Evolutionary conservation across 2,329 filamentous ascomycete genomes (phyloP), one percentile per base, ranked within the genome.

Genomic region (Fusarium sp.): DNA sequence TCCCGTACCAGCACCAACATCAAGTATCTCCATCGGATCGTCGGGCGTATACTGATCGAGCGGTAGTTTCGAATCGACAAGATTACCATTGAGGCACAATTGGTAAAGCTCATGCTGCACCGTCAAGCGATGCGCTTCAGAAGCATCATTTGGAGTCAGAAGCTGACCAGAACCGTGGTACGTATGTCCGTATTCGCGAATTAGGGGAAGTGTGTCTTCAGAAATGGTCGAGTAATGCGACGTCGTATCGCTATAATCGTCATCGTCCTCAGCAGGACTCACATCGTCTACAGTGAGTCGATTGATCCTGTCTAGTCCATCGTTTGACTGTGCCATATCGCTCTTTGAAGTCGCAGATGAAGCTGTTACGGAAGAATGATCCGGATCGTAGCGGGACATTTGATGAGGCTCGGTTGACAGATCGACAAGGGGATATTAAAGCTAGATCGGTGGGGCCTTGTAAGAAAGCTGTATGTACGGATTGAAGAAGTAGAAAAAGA

Each of bases 1-100:
- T 38, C 83, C 83, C 10, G 78, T 83, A 3, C 83, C 83, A 42
- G 79, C 79, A 26, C 83, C 83, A 7, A 85, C 71, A 60, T 85
- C 83, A 26, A 85, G 73, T 35, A 85, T 81, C 41, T 74, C 66
- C 46, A 76, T 71, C 4, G 69, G 75, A 8, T 71, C 60, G 23
- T 74, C 69, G 8, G 60, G 38, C 2, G 62, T 64, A 17, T 75
- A 59, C 27, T 65, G 60, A 15, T 78, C 77, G 38, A 80, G 60
- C 5, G 78, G 79, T 8, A 82, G 71, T 37, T 70, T 78, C n/a
- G 79, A 70, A 6, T 78, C 75, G 6, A 77, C 76, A 15, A 81
- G 75, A 1, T 61, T 57, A 9, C 78, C 80, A 27, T 78, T 75
- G 20, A 82, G 78, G 41, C 78, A 80, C 17, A 81, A 69, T 54